phyloP scores from a whole-genome alignment of 495 filamentous ascomycete species.

The Parathielavia hyrcaniae region DNA sequence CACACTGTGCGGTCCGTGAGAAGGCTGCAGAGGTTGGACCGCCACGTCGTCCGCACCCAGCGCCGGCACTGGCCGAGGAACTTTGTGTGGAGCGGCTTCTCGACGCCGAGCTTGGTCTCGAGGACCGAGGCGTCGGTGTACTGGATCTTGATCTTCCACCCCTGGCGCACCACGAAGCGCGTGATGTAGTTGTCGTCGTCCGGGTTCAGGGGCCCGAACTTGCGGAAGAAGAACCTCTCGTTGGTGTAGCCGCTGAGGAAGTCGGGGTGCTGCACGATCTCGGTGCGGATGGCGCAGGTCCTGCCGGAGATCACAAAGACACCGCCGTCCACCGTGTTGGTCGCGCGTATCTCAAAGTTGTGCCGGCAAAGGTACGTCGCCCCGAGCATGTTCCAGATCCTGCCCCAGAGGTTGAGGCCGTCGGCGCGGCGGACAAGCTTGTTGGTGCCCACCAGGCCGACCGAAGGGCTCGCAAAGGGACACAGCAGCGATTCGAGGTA shows the following conservation, averaged over 20 bases:
- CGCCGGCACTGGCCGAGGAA: slow-evolving; percentile 55
- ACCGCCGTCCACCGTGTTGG: slow-evolving; percentile 51
- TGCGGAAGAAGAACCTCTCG: slow-evolving; percentile 49
- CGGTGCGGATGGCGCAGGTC: slow-evolving; percentile 44
- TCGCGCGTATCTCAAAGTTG: slow-evolving; percentile 52
- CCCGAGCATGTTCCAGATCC: slow-evolving; percentile 49
- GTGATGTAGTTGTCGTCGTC: slow-evolving; percentile 70
- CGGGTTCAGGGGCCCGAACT: slow-evolving; percentile 47
- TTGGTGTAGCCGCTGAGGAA: slow-evolving; percentile 50
- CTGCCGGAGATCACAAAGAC: slow-evolving; percentile 52
- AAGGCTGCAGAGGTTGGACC: slow-evolving; percentile 54
- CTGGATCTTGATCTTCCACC: slow-evolving; percentile 59
- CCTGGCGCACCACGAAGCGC: slow-evolving; percentile 50
- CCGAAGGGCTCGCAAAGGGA: slow-evolving; percentile 46
- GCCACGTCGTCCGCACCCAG: slow-evolving; percentile 61
- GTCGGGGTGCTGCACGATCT: slow-evolving; percentile 40
- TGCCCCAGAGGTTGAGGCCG: slow-evolving; percentile 25
- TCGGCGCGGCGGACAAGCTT: slow-evolving; percentile 40
- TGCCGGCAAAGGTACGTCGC: slow-evolving; percentile 50
- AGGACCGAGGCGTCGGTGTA: slow-evolving; percentile 52
- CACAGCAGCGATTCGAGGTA: slow-evolving; percentile 43
- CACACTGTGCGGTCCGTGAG: slow-evolving; percentile 36
- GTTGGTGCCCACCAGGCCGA: slow-evolving; percentile 51
- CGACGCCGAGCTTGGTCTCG: slow-evolving; percentile 52
- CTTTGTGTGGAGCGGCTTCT: slow-evolving; percentile 36